A percentile compares a stretch with the other conserved stretches of the same genome.
phyloP scores from a whole-genome alignment of 345 rosid genomes.

The Corymbia maculata region DNA sequence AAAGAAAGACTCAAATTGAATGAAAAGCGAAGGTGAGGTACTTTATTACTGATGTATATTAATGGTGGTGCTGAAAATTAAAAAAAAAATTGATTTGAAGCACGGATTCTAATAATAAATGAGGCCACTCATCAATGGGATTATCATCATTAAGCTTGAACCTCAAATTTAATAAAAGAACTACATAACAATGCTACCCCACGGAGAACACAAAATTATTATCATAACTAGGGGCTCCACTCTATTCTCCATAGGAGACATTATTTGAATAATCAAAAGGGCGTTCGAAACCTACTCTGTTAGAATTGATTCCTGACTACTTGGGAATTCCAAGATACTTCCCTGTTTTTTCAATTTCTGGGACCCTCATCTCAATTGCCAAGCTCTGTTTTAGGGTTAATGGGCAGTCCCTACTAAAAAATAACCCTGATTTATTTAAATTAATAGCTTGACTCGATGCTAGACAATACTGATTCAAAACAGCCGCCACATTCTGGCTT shows the following conservation, averaged over 20 bases:
- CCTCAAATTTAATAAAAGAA: neutral
- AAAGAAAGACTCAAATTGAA: neutral
- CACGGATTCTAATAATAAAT: neutral
- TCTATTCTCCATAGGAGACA: neutral
- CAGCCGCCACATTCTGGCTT: too few relatives aligned
- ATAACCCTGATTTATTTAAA: too few relatives aligned
- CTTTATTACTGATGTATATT: neutral
- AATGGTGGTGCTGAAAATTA: neutral
- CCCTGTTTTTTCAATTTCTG: too few relatives aligned
- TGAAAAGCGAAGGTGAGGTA: neutral
- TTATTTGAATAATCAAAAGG: neutral
- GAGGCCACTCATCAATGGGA: neutral
- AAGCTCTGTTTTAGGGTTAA: too few relatives aligned
- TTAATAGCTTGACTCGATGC: too few relatives aligned
- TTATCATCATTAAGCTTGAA: neutral
- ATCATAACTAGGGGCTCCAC: neutral
- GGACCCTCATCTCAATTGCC: too few relatives aligned
- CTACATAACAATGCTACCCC: fast-evolving
- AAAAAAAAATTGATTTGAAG: neutral
- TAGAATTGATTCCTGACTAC: too few relatives aligned
- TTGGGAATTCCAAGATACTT: too few relatives aligned
- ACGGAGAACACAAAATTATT: neutral
- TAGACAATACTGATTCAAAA: too few relatives aligned
- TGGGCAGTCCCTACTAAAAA: too few relatives aligned
- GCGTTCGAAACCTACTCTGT: neutral